Evolutionary conservation across 2,329 filamentous ascomycete species (phyloP).

Genomic region (Penicillium italicum): DNA sequence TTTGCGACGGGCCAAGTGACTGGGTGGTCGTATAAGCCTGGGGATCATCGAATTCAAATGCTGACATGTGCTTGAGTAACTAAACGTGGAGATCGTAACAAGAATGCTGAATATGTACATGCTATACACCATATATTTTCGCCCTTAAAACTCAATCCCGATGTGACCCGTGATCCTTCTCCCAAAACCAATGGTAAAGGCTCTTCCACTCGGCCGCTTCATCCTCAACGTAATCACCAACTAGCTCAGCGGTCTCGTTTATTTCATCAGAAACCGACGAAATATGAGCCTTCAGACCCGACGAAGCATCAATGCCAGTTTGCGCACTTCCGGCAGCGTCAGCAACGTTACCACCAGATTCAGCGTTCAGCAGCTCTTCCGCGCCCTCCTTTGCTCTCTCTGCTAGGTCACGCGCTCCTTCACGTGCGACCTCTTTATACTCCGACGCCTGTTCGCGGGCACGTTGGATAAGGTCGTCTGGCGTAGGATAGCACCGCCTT

Average conservation of each 20-base stretch:
- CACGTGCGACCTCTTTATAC: slow-evolving; percentile 40
- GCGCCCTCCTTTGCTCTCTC: slow-evolving; percentile 29
- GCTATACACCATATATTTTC: background rate
- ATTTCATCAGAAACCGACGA: slow-evolving; percentile 22
- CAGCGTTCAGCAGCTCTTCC: slow-evolving; percentile 22
- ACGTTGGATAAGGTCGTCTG: slow-evolving; percentile 39
- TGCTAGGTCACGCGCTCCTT: slow-evolving; percentile 37
- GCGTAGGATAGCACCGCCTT: slow-evolving; percentile 44
- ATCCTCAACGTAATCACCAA: slow-evolving; percentile 46
- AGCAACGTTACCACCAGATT: slow-evolving; percentile 21
- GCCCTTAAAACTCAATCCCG: background rate
- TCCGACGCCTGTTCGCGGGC: slow-evolving; percentile 42
- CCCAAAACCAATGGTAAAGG: slow-evolving; percentile 44
- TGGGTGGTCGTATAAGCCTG: too few species aligned
- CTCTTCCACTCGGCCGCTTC: slow-evolving; percentile 40
- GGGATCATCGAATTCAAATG: background rate
- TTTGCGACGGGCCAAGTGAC: background rate
- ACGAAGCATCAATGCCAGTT: slow-evolving; percentile 20
- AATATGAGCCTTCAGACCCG: slow-evolving; percentile 15
- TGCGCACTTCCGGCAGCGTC: slow-evolving; percentile 7
- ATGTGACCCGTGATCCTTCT: slow-evolving; percentile 23
- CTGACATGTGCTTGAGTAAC: background rate
- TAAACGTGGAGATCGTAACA: background rate
- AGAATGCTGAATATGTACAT: background rate
- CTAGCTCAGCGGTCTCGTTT: slow-evolving; percentile 45